Conservation (phyloP, 305 asterid genomes). For the Andrographis paniculata region DNA sequence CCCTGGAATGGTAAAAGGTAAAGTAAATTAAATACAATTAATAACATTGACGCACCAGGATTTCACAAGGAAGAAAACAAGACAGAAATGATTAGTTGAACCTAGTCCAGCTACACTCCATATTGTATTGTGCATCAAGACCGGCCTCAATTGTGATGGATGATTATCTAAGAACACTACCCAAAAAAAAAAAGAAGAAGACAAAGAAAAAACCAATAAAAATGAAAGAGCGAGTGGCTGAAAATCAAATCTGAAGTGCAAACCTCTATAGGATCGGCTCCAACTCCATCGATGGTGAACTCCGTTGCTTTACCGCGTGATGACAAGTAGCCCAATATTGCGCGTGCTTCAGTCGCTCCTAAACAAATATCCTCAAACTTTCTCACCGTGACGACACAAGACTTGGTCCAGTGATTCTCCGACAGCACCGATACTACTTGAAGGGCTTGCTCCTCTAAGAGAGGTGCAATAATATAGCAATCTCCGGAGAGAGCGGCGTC, state of each 20-base stretch:
- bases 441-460: slow-evolving; percentile 57
- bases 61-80: background rate
- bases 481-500: slow-evolving; percentile 33
- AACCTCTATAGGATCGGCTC: slow-evolving; percentile 51
- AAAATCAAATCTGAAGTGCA: slow-evolving; percentile 1
- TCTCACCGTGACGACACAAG: slow-evolving; percentile 54
- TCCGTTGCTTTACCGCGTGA: slow-evolving; percentile 41
- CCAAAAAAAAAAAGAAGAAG: background rate
- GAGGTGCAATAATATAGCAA: slow-evolving; percentile 35
- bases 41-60: slow-evolving; percentile 7
- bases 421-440: slow-evolving; percentile 46
- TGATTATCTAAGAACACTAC: too few species aligned
- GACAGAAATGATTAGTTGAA: too few species aligned
- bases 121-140: too few species aligned
- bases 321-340: slow-evolving; percentile 54
- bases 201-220: too few species aligned
- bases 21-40: slow-evolving; percentile 13
- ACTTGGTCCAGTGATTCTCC: slow-evolving; percentile 60
- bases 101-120: too few species aligned
- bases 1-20: slow-evolving; percentile 37
- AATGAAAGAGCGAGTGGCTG: background rate
- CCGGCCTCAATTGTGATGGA: too few species aligned
- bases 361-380: slow-evolving; percentile 54
- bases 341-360: slow-evolving; percentile 55
- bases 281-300: slow-evolving; percentile 29